Evolutionary conservation across 2,329 filamentous ascomycete species (phyloP).

Genomic region (Epichloe hybrida): DNA sequence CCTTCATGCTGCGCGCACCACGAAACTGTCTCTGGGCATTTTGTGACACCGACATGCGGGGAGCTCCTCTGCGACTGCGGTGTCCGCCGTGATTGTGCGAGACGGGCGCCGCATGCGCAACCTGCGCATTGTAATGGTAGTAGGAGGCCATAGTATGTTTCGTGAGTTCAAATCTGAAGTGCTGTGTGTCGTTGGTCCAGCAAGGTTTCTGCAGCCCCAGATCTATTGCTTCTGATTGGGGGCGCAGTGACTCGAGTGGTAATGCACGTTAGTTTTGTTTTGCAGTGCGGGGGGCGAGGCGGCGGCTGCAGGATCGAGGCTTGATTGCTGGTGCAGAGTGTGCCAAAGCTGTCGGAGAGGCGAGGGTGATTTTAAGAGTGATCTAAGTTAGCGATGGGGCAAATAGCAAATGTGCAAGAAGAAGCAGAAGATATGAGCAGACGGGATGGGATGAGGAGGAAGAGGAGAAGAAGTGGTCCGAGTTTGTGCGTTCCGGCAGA

Average conservation of each 20-base stretch:
- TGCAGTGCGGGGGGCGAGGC: neutral
- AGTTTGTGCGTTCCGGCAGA: neutral
- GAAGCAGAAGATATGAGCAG: neutral
- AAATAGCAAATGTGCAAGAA: neutral
- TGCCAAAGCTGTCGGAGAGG: neutral
- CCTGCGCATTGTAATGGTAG: conserved; percentile 48
- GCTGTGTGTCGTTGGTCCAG: neutral
- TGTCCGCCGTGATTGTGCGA: conserved; percentile 62
- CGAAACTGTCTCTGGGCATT: conserved; percentile 80
- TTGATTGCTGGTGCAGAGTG: neutral
- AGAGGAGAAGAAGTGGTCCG: neutral
- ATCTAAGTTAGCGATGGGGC: neutral
- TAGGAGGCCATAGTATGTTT: conserved; percentile 43
- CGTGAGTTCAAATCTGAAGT: neutral
- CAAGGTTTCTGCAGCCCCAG: conserved; percentile 1
- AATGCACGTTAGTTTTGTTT: neutral
- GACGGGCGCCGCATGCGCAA: conserved; percentile 43
- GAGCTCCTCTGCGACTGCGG: conserved; percentile 69
- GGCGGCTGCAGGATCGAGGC: neutral
- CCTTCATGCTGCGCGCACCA: conserved; percentile 73
- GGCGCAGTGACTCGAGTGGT: conserved; percentile 9
- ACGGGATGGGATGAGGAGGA: neutral
- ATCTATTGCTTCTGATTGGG: conserved; percentile 1
- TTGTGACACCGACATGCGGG: conserved; percentile 66
- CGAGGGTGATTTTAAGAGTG: neutral